Evolutionary conservation across 345 rosid genomes (phyloP).

Genomic region (Boechera retrofracta): DNA sequence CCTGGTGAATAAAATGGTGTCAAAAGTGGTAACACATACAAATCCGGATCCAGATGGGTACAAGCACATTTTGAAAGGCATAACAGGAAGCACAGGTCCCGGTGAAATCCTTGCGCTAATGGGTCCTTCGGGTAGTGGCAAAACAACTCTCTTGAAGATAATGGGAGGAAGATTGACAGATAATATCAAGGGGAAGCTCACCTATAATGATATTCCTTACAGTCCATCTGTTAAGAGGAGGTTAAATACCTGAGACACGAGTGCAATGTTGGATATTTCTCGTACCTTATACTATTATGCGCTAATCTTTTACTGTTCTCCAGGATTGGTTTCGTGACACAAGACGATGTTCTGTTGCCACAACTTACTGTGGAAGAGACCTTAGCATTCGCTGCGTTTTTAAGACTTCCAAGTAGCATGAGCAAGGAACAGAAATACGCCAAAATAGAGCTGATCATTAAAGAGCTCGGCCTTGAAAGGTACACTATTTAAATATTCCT

Average conservation of each 20-base stretch:
- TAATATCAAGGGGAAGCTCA: conserved; percentile 69
- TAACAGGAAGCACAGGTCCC: conserved; percentile 89
- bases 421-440: conserved; percentile 75
- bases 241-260: conserved; percentile 40
- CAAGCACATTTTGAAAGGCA: conserved; percentile 84
- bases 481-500: conserved; percentile 3
- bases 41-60: conserved; percentile 62
- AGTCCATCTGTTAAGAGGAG: conserved; percentile 80
- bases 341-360: conserved; percentile 92
- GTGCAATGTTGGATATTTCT: neutral
- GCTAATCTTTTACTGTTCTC: neutral
- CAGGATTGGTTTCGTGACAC: conserved; percentile 97
- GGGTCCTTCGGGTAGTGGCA: conserved; percentile 99
- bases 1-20: conserved; percentile 69
- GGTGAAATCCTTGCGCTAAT: conserved; percentile 91
- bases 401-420: conserved; percentile 88
- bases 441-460: conserved; percentile 74
- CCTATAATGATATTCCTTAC: conserved; percentile 81
- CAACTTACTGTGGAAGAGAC: conserved; percentile 97
- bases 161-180: conserved; percentile 86
- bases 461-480: conserved; percentile 97
- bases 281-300: neutral
- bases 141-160: conserved; percentile 85
- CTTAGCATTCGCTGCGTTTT: conserved; percentile 79
- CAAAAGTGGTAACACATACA: conserved; percentile 65